Conservation (phyloP, 257 asterid species). For the Scutellaria baicalensis region DNA sequence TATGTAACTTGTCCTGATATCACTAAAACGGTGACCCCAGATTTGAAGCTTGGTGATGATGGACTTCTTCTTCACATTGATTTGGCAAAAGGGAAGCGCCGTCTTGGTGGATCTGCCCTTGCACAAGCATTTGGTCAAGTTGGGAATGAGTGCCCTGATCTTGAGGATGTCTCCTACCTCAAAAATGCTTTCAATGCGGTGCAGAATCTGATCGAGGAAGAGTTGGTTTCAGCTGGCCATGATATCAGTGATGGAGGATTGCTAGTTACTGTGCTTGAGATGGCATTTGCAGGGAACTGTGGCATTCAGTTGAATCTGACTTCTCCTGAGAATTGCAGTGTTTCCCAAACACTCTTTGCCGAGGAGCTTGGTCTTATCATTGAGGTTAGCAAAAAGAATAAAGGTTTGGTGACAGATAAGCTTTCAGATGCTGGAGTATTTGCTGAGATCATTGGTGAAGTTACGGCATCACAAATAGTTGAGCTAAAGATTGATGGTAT, state of each 20-base stretch:
- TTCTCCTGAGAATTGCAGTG: conserved; percentile 28
- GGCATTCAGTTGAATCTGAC: conserved; percentile 56
- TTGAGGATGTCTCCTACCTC: conserved; percentile 72
- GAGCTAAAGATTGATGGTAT: conserved; percentile 56
- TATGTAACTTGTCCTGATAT: conserved; percentile 93
- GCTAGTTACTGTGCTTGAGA: conserved; percentile 69
- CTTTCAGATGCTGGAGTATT: conserved; percentile 40
- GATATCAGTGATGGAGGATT: conserved; percentile 95
- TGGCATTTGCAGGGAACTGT: conserved; percentile 94
- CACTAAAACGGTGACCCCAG: conserved; percentile 85
- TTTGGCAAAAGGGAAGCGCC: conserved; percentile 73
- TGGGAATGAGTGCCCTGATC: conserved; percentile 83
- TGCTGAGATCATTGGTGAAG: conserved; percentile 64
- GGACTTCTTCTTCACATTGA: conserved; percentile 84
- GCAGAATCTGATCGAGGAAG: conserved; percentile 63
- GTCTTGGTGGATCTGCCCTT: conserved; percentile 91
- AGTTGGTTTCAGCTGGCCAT: conserved; percentile 83
- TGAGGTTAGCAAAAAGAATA: conserved; percentile 51
- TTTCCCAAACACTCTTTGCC: conserved; percentile 57
- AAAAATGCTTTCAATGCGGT: conserved; percentile 65
- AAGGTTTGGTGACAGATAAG: conserved; percentile 34
- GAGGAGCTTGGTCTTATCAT: conserved; percentile 86
- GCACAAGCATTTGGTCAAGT: conserved; percentile 87
- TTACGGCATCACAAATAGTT: conserved; percentile 35
- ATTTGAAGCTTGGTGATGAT: conserved; percentile 75